phyloP scores from a whole-genome alignment of 805 yeast species.

The Ogataea saltuana region DNA sequence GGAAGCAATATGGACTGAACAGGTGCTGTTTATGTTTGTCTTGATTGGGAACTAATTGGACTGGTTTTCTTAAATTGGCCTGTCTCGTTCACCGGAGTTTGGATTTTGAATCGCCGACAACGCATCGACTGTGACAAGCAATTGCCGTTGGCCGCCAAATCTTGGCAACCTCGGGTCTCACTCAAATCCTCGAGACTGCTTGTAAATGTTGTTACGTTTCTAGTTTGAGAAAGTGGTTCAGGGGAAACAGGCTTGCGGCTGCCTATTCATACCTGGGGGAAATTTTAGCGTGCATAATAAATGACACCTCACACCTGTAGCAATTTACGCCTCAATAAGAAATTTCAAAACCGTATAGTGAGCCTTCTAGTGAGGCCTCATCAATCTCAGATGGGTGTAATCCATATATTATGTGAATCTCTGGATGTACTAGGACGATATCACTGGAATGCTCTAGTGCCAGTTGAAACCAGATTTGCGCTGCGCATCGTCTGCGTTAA shows the following conservation, averaged over 20 bases:
- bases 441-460: too few relatives aligned
- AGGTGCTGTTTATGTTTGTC: background rate
- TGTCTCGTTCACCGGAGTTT: too few relatives aligned
- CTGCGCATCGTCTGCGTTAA: too few relatives aligned
- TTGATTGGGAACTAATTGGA: background rate
- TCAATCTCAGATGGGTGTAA: too few relatives aligned
- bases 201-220: background rate
- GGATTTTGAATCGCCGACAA: background rate
- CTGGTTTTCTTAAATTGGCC: background rate
- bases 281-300: background rate
- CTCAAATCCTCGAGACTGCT: background rate
- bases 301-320: slow-evolving; percentile 1
- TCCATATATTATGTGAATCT: too few relatives aligned
- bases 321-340: too few relatives aligned
- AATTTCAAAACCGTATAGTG: too few relatives aligned
- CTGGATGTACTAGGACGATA: too few relatives aligned
- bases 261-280: too few relatives aligned
- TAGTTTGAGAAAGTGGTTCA: background rate
- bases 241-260: too few relatives aligned
- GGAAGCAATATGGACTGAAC: background rate
- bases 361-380: too few relatives aligned
- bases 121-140: background rate
- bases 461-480: too few relatives aligned
- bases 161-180: background rate
- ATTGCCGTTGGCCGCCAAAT: background rate